Conservation (phyloP, 2,329 filamentous ascomycete species). For the Fusarium fracticaudum region DNA sequence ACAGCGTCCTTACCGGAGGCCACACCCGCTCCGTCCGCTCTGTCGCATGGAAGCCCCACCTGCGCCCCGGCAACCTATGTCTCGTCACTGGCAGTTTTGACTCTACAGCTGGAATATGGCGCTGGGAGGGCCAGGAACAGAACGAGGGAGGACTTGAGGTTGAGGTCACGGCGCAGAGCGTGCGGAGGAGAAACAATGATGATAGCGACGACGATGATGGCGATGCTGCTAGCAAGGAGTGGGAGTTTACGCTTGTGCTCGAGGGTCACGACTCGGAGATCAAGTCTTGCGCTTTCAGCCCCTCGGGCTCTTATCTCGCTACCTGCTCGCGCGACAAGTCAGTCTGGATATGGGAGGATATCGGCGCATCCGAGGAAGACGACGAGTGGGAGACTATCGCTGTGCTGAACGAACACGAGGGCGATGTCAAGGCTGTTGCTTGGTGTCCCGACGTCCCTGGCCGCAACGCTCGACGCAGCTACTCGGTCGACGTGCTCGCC, state of each 20-base stretch:
- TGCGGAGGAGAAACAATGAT: conserved; percentile 31
- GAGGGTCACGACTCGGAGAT: conserved; percentile 97
- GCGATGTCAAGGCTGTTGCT: conserved; percentile 91
- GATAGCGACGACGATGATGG: conserved; percentile 46
- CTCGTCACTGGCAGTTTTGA: conserved; percentile 95
- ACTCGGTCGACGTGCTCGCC: conserved; percentile 77
- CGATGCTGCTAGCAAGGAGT: conserved; percentile 78
- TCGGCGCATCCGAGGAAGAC: conserved; percentile 76
- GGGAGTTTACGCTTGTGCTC: conserved; percentile 90
- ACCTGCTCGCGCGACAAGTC: conserved; percentile 93
- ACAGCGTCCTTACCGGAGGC: conserved; percentile 83
- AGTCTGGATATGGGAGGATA: conserved; percentile 99
- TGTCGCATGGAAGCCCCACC: conserved; percentile 85
- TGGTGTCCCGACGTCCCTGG: conserved; percentile 82
- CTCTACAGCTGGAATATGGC: conserved; percentile 87
- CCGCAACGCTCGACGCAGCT: conserved; percentile 56
- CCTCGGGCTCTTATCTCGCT: conserved; percentile 80
- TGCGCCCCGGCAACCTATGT: conserved; percentile 70
- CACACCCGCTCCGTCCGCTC: conserved; percentile 91
- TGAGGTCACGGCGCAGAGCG: conserved; percentile 50
- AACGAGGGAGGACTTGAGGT: conserved; percentile 52
- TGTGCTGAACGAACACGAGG: conserved; percentile 92
- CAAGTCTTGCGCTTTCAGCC: conserved; percentile 79
- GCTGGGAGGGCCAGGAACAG: conserved; percentile 62
- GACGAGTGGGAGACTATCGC: conserved; percentile 98